Base-by-base conservation (phyloP, 1,139 yeast species). In the Hansenula sp. region DNA sequence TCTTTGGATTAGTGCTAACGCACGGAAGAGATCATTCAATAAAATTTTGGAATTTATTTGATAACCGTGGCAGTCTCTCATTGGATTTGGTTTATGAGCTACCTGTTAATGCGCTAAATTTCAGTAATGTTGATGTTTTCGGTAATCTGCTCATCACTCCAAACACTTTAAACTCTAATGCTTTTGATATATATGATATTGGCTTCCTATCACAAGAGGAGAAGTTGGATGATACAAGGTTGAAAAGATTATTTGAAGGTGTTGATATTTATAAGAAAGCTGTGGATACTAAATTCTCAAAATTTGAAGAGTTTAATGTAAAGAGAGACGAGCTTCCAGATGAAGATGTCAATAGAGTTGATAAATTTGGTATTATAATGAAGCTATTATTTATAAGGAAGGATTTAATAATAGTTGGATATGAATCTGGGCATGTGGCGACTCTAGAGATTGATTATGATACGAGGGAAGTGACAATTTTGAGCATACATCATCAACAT, bases 51-150 rank as follows among this genome's bases (percentile, higher is more conserved):
- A 55, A 63, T 31, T 41, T 72, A 6, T 51, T 53, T 38, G 47
- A 49, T 21, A 39, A 29, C 1, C 10, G 15, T 1, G 57, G 55
- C 13, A 48, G 50, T 18, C 34, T 54, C 15, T 34, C 43, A 16
- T 36, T 40, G 31, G 18, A 47, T 16, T 30, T 47, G 8, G 42
- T 51, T 0, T 66, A 67, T 43, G 71, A 71, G 30, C 59, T 78
- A 43, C 84, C 85, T 0, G 77, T 78, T 18, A 81, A 81, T 56
- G 60, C 79, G 1, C 61, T 80, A 50, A 80, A 80, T 54, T 81
- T 76, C 54, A 68, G 81, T 47, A 80, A 80, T 52, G 73, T 79
- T 27, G 74, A 61, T 18, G 53, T 67, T 7, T 44, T 47, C 4
- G 53, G 52, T 1, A 59, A 65, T 9, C 48, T 49, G 7, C 51